A percentile compares a stretch with the other conserved stretches of the same genome.
These are phyloP conservation scores for Knufia petricola DNA, from an alignment of 2,329 filamentous ascomycete genomes.

Conservation along the genomic window DNA sequence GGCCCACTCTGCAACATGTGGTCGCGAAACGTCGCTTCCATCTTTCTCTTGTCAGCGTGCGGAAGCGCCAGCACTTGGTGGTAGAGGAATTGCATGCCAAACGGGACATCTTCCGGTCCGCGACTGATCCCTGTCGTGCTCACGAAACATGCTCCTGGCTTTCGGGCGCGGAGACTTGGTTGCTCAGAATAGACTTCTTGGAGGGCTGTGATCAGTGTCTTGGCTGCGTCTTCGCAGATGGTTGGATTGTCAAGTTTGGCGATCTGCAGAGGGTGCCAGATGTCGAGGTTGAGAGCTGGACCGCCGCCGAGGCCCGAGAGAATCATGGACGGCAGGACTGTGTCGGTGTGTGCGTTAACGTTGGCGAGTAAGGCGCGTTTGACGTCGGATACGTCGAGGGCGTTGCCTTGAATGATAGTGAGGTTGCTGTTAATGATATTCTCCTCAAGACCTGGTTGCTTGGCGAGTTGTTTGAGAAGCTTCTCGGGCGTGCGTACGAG, in stretches of 20 bases:
- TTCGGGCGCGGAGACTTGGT: neutral
- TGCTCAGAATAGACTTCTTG: slow-evolving; percentile 20
- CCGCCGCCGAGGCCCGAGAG: slow-evolving; percentile 40
- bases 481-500: slow-evolving; percentile 43
- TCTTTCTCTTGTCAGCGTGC: slow-evolving; percentile 29
- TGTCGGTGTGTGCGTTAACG: slow-evolving; percentile 10
- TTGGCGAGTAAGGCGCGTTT: slow-evolving; percentile 29
- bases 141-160: slow-evolving; percentile 26
- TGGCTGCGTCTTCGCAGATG: slow-evolving; percentile 27
- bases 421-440: slow-evolving; percentile 32
- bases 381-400: slow-evolving; percentile 34
- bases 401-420: slow-evolving; percentile 40
- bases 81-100: slow-evolving; percentile 28
- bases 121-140: slow-evolving; percentile 28
- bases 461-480: slow-evolving; percentile 35
- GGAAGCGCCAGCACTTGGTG: slow-evolving; percentile 25
- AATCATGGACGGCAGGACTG: slow-evolving; percentile 29
- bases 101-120: slow-evolving; percentile 23
- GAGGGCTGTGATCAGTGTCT: slow-evolving; percentile 23
- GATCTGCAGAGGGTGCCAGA: slow-evolving; percentile 22
- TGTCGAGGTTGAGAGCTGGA: slow-evolving; percentile 19
- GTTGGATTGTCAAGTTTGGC: slow-evolving; percentile 28
- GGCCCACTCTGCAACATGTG: slow-evolving; percentile 25
- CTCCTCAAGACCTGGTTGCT: slow-evolving; percentile 30
- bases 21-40: slow-evolving; percentile 29